Percentiles rank a stretch among this genome's conserved stretches.
phyloP scores from a whole-genome alignment of 768 basidiomycete species.

The Calocera cornea region DNA sequence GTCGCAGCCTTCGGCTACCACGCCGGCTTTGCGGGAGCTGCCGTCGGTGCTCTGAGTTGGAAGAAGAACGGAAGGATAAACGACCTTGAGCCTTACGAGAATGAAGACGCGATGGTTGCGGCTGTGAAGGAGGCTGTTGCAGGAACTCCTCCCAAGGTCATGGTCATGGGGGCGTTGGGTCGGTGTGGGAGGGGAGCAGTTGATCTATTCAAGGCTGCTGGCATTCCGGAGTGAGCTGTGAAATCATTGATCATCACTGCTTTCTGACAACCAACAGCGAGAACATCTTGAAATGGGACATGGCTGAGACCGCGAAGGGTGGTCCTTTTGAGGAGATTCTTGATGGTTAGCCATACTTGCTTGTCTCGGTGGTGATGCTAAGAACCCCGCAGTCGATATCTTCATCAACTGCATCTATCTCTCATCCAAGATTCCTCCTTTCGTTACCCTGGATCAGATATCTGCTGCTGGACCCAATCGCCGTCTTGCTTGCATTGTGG shows the following conservation, averaged over 20 bases:
- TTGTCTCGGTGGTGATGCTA: background rate
- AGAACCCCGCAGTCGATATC: constrained; percentile 52
- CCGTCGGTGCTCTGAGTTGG: constrained; percentile 61
- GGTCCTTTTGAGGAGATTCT: constrained; percentile 93
- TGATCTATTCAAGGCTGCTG: constrained; percentile 88
- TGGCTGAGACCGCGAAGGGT: constrained; percentile 91
- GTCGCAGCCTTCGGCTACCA: constrained; percentile 98
- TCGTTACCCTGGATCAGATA: constrained; percentile 59
- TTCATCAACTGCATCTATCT: constrained; percentile 99
- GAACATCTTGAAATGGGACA: constrained; percentile 94
- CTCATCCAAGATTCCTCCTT: constrained; percentile 69
- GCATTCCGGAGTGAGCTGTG: constrained; percentile 70
- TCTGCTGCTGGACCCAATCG: constrained; percentile 53
- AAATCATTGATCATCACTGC: background rate
- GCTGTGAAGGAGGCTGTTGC: constrained; percentile 54
- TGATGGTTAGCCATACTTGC: constrained; percentile 34
- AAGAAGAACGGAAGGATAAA: constrained; percentile 56
- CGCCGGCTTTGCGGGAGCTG: constrained; percentile 92
- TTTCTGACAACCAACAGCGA: constrained; percentile 38
- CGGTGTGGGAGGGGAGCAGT: constrained; percentile 91
- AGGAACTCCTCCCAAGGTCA: constrained; percentile 44
- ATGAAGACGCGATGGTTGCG: constrained; percentile 72
- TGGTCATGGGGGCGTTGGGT: constrained; percentile 89
- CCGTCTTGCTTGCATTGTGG: constrained; percentile 70
- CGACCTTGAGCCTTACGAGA: constrained; percentile 60